Evolutionary conservation across 208 protist species (phyloP), one percentile per base, ranked within the genome.

Genomic region (Tritrichomonas musculus): DNA sequence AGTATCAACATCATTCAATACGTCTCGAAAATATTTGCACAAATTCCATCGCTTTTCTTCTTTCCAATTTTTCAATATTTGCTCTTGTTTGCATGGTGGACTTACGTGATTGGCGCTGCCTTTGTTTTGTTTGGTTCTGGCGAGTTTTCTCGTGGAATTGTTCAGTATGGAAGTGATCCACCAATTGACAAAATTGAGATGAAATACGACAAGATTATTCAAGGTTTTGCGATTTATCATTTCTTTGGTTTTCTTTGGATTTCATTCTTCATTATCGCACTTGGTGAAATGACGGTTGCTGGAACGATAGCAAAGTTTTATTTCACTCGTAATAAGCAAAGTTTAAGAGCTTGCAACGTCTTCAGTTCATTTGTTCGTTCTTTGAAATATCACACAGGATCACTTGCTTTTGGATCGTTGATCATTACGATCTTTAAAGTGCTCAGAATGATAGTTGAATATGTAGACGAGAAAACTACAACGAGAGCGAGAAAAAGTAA

Each of bases 281-380:
- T 82, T n/a, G 73, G 73, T 30, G 73, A 82, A 20, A 82, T 82
- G 73, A 27, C 73, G 3, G n/a, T 82, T 82, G 73, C 73, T n/a
- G 73, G 73, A 8, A 41, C 50, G 47, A 30, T 82, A 20, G 73
- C 73, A 47, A 9, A 25, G 1, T 82, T 20, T 25, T 82, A 82
- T 41, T 82, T 82, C 20, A 50, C n/a, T 30, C 30, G 25, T 5
- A 41, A 82, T 49, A 25, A 41, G 1, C 0, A 82, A 20, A 49
- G 50, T 41, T 53, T 82, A 41, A 20, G 41, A 33, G 14, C 17
- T 1, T 14, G 9, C 1, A 25, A 20, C 30, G 33, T 47, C 8
- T 0, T 50, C 8, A 4, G 73, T 9, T 33, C 14, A 9, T 82
- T 82, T 20, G 5, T 25, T 14, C 3, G 73, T 1, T 49, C 73